phyloP scores from a whole-genome alignment of 2,329 filamentous ascomycete genomes.

The Atkinsonella texensis region DNA sequence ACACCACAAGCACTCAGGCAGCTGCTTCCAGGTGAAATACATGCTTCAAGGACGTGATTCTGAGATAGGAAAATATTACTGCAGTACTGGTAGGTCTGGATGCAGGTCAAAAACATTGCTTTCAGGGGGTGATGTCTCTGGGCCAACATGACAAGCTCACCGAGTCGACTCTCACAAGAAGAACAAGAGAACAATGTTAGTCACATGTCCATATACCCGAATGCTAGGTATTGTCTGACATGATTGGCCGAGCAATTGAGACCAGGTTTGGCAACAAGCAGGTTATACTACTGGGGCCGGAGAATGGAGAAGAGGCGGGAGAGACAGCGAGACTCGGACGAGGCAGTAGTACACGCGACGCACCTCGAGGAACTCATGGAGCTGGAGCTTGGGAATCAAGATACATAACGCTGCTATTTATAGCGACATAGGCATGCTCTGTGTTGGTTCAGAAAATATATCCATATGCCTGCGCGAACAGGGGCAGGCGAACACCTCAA shows the following conservation, averaged over 20 bases:
- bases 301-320: no score
- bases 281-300: no score
- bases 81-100: background rate
- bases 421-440: background rate
- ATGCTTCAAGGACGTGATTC: background rate
- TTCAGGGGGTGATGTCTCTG: no score
- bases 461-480: slow-evolving; percentile 1
- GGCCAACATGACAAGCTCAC: no score
- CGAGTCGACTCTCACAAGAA: no score
- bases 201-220: no score
- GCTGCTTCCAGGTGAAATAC: background rate
- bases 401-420: background rate
- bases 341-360: background rate
- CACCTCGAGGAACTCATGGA: background rate
- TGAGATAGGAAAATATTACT: background rate
- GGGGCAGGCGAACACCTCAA: background rate
- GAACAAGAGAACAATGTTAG: no score
- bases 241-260: no score
- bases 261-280: no score
- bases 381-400: background rate
- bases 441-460: background rate
- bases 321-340: background rate
- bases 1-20: slow-evolving; percentile 10
- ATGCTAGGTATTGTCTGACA: no score
- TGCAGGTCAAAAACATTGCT: no score